Evolutionary conservation across 2,329 filamentous ascomycete species (phyloP).

Genomic region (Aspergillus floridensis): DNA sequence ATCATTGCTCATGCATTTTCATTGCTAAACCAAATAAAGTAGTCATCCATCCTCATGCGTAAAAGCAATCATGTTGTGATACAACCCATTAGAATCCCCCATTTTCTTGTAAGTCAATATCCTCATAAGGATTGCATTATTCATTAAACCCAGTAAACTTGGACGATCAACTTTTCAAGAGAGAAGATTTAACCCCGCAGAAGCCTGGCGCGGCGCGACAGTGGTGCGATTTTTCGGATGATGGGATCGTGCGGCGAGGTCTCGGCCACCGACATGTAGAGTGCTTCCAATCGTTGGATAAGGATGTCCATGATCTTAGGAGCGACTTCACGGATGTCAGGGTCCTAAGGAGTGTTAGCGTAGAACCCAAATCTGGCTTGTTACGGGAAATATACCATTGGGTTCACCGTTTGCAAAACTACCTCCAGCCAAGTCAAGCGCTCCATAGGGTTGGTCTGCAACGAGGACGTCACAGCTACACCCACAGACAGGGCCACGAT

Average conservation of each 20-base stretch:
- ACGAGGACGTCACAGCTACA: slow-evolving; percentile 58
- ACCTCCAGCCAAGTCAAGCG: slow-evolving; percentile 60
- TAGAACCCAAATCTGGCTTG: neutral
- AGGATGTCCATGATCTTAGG: slow-evolving; percentile 61
- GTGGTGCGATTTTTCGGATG: slow-evolving; percentile 49
- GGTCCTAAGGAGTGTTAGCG: slow-evolving; percentile 39
- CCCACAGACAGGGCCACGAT: slow-evolving; percentile 61
- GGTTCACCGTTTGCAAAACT: slow-evolving; percentile 55
- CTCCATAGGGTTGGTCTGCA: slow-evolving; percentile 53
- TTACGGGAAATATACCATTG: slow-evolving; percentile 45
- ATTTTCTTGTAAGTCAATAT: neutral
- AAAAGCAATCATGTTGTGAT: neutral
- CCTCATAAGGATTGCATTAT: slow-evolving; percentile 4
- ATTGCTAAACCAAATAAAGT: neutral
- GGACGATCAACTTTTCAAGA: neutral
- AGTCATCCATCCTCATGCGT: neutral
- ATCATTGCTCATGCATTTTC: neutral
- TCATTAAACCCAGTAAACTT: neutral
- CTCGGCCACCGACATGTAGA: slow-evolving; percentile 58
- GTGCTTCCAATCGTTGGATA: slow-evolving; percentile 54
- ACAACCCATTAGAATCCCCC: neutral
- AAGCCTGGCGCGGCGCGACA: slow-evolving; percentile 45
- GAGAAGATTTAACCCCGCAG: slow-evolving; percentile 21
- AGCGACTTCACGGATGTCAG: slow-evolving; percentile 56
- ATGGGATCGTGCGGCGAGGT: slow-evolving; percentile 52